Base-by-base conservation (phyloP, 2,329 filamentous ascomycete species). In the Curvularia verruculosa region DNA sequence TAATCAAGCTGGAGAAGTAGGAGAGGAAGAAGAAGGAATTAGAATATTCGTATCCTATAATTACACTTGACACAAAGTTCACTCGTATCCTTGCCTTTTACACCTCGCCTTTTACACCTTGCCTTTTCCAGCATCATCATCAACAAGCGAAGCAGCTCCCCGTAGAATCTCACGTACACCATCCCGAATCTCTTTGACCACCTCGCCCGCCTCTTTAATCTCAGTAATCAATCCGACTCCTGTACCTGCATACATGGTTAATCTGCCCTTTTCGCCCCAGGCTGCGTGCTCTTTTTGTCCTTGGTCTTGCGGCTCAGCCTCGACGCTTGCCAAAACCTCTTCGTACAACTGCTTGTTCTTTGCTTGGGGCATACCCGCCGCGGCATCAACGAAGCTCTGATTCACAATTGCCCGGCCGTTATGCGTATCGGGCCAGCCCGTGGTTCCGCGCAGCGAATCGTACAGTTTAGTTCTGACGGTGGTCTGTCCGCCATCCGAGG, bases 401-500 rank as follows among this genome's bases (percentile, higher is more conserved):
- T 34, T 34, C 31, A 34, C 31, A 34, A 34, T 34, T 13, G 31
- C 31, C 9, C 31, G 12, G 5, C 31, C 31, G 15, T 34, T 34
- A 2, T 34, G 31, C 31, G 31, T 34, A 13, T 34, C 31, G 13
- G 31, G 31, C 31, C 31, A 34, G 85, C 84, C 87, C 87, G 89
- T 78, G 0, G 84, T 88, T 0, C 84, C 85, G 4, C 85, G 74
- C 6, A 86, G 72, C 8, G 72, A 72, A 68, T 85, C 83, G 66
- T 84, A 85, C 1, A 85, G 68, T 37, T 77, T 81, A 2, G 80
- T 82, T 47, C 82, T 69, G 13, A 78, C 76, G 0, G 84, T 86
- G n/a, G 62, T 78, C 44, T 79, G 72, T 0, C 83, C 83, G 1
- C 84, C 84, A 68, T 85, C 83, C 1, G 50, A 69, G 3, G 80